Conservation (phyloP, 2,329 filamentous ascomycete species). For the Fusarium setosum region DNA sequence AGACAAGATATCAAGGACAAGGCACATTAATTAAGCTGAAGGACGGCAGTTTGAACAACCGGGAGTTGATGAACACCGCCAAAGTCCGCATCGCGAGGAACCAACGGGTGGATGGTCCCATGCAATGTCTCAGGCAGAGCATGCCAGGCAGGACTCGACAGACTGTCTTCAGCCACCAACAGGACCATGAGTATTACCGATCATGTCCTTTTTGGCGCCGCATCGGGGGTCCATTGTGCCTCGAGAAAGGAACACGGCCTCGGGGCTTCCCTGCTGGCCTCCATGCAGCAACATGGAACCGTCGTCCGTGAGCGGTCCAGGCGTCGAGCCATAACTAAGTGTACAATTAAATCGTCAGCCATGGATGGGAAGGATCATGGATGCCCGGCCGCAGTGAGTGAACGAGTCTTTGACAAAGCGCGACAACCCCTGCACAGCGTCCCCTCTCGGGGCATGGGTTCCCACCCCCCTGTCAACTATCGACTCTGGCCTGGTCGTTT, state of each 20-base stretch:
- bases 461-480: conserved; percentile 3
- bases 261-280: conserved; percentile 12
- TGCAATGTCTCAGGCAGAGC: conserved; percentile 31
- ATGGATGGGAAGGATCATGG: conserved; percentile 31
- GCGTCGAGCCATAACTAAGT: conserved; percentile 28
- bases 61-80: conserved; percentile 7
- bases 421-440: conserved; percentile 28
- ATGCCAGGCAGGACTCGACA: neutral
- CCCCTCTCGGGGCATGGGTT: conserved; percentile 22
- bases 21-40: neutral
- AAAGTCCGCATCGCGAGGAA: conserved; percentile 10
- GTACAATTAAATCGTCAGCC: conserved; percentile 29
- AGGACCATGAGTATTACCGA: conserved; percentile 34
- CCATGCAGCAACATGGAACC: conserved; percentile 18
- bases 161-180: conserved; percentile 29
- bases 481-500: neutral
- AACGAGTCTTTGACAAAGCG: conserved; percentile 28
- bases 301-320: conserved; percentile 23
- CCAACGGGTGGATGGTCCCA: conserved; percentile 7
- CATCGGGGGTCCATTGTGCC: conserved; percentile 14
- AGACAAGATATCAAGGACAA: neutral
- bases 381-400: conserved; percentile 24
- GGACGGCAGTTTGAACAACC: neutral
- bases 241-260: conserved; percentile 5
- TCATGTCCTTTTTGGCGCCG: conserved; percentile 11